Percentiles rank a stretch among this genome's conserved stretches.
Evolutionary conservation across 192 early-diverging fungal species (phyloP).

Genomic region (Linnemannia exigua): DNA sequence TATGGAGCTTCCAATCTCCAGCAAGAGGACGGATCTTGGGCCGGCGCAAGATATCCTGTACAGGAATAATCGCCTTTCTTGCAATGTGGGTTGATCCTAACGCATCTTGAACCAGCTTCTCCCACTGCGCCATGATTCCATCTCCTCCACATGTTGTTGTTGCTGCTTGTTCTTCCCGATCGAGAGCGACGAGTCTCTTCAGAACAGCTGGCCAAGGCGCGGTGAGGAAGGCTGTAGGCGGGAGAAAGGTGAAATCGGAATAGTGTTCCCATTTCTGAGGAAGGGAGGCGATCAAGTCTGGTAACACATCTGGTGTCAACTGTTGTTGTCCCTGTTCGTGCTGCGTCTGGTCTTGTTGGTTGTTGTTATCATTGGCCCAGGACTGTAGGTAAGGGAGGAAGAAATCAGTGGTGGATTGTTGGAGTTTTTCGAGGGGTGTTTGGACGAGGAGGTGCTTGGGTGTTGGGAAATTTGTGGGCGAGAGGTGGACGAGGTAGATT

Average conservation of each 20-base stretch:
- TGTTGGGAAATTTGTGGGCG: slow-evolving; percentile 17
- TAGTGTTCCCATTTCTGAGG: slow-evolving; percentile 63
- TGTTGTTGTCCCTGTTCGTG: background rate
- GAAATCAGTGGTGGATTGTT: slow-evolving; percentile 13
- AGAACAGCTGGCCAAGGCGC: slow-evolving; percentile 37
- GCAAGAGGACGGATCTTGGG: slow-evolving; percentile 53
- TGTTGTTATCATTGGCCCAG: slow-evolving; percentile 1
- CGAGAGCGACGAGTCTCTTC: slow-evolving; percentile 9
- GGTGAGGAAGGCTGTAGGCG: slow-evolving; percentile 36
- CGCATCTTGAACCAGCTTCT: slow-evolving; percentile 29
- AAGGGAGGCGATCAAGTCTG: slow-evolving; percentile 39
- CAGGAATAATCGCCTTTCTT: slow-evolving; percentile 55
- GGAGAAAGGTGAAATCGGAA: slow-evolving; percentile 54
- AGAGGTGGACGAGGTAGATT: slow-evolving; percentile 26
- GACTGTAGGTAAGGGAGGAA: slow-evolving; percentile 24
- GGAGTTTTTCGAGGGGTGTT: slow-evolving; percentile 44
- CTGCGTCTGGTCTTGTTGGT: background rate
- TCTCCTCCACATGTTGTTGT: background rate
- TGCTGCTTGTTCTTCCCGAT: slow-evolving; percentile 5
- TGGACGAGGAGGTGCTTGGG: slow-evolving; percentile 43
- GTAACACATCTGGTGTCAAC: background rate
- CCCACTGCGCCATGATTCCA: slow-evolving; percentile 19
- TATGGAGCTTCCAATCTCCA: slow-evolving; percentile 54
- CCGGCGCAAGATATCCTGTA: slow-evolving; percentile 53
- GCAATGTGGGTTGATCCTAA: slow-evolving; percentile 50